Evolutionary conservation across 768 basidiomycete species (phyloP).

Genomic region (Amanita pallidorosea): DNA sequence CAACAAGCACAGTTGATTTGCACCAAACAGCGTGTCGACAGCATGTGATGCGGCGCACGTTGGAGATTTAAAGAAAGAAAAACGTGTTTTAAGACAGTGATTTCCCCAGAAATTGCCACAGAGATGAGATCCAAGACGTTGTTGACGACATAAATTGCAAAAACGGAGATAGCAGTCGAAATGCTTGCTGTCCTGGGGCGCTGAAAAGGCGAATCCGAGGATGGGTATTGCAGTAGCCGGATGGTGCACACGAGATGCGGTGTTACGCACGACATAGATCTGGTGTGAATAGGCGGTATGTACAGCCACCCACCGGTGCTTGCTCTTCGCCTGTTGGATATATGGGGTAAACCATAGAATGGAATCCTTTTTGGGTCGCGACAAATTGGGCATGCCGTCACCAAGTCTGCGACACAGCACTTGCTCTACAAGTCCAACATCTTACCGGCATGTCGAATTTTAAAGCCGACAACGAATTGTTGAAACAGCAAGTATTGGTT

Average conservation of each 20-base stretch:
- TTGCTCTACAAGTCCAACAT: too few species aligned
- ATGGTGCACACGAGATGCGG: background rate
- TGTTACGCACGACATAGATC: background rate
- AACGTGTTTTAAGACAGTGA: background rate
- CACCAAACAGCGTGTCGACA: conserved; percentile 2
- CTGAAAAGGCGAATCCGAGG: background rate
- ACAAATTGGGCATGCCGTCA: background rate
- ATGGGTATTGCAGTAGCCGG: background rate
- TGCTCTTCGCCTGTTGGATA: conserved; percentile 5
- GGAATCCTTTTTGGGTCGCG: background rate
- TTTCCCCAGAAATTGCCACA: background rate
- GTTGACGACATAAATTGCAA: background rate
- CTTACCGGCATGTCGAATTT: too few species aligned
- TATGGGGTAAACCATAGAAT: background rate
- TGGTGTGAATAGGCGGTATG: background rate
- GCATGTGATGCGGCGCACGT: background rate
- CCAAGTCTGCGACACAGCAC: background rate
- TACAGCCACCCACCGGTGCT: conserved; percentile 6
- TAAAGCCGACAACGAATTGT: too few species aligned
- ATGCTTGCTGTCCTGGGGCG: background rate
- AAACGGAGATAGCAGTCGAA: background rate
- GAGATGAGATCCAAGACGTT: background rate
- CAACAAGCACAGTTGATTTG: background rate
- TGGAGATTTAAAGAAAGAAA: too few species aligned
- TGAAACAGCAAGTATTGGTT: too few species aligned